Conservation (phyloP, 495 filamentous ascomycete species). For the Aspergillus funiculosus region DNA sequence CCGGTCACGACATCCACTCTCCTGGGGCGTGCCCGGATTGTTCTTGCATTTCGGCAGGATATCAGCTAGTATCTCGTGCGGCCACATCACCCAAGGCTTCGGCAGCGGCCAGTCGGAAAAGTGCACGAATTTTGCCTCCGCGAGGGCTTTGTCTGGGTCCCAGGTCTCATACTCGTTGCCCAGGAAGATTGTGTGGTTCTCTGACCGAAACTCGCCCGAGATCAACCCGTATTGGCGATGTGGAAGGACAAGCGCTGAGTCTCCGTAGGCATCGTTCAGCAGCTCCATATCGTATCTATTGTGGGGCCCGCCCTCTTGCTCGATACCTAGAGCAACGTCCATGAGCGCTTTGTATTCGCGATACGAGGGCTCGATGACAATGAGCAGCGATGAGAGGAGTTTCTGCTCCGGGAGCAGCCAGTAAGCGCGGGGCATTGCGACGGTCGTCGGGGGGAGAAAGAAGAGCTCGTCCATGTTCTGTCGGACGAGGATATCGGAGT, state of each 20-base stretch:
- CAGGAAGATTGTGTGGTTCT: slow-evolving; percentile 56
- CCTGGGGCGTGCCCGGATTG: slow-evolving; percentile 35
- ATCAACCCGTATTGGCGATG: slow-evolving; percentile 67
- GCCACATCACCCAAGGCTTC: slow-evolving; percentile 70
- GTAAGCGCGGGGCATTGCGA: slow-evolving; percentile 66
- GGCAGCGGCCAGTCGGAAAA: slow-evolving; percentile 78
- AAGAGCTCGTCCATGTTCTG: slow-evolving; percentile 69
- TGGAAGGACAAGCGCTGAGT: slow-evolving; percentile 65
- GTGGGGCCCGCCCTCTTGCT: slow-evolving; percentile 20
- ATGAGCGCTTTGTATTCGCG: slow-evolving; percentile 49
- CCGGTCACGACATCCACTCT: slow-evolving; percentile 55
- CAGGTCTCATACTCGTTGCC: slow-evolving; percentile 59
- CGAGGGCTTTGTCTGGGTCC: slow-evolving; percentile 57
- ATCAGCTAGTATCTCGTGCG: slow-evolving; percentile 46
- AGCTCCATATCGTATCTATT: slow-evolving; percentile 66
- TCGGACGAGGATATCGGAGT: slow-evolving; percentile 61
- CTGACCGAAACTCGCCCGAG: slow-evolving; percentile 62
- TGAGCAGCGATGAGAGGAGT: slow-evolving; percentile 54
- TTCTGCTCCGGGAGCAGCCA: slow-evolving; percentile 54
- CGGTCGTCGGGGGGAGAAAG: slow-evolving; percentile 53
- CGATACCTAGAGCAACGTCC: slow-evolving; percentile 25
- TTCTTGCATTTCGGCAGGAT: slow-evolving; percentile 57
- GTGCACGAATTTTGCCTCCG: slow-evolving; percentile 70
- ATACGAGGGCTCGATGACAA: slow-evolving; percentile 59
- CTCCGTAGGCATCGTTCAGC: slow-evolving; percentile 62